phyloP scores from a whole-genome alignment of 225 moss, liverwort and hornwort species.

The Lunularia cruciata region DNA sequence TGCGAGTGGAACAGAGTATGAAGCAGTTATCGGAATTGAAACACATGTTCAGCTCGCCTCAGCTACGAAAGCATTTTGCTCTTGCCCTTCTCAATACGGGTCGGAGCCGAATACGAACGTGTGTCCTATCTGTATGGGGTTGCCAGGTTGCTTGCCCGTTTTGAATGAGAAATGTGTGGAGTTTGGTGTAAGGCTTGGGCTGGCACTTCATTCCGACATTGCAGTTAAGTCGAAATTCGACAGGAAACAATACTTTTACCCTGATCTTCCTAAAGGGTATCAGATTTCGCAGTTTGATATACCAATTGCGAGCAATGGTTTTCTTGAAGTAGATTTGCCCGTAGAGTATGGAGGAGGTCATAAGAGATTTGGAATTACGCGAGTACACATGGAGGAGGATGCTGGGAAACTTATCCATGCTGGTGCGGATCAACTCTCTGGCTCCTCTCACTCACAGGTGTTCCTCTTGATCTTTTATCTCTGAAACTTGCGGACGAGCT shows the following conservation, averaged over 20 bases:
- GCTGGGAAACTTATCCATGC: slow-evolving; percentile 96
- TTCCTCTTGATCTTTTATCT: slow-evolving; percentile 5
- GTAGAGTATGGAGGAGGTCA: slow-evolving; percentile 89
- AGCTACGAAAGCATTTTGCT: slow-evolving; percentile 86
- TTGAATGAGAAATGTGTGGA: slow-evolving; percentile 80
- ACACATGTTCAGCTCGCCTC: slow-evolving; percentile 92
- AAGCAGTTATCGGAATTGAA: slow-evolving; percentile 95
- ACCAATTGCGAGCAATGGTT: slow-evolving; percentile 83
- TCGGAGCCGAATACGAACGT: slow-evolving; percentile 87
- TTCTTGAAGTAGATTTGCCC: slow-evolving; percentile 78
- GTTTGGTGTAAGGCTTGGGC: slow-evolving; percentile 80
- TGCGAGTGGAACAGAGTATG: slow-evolving; percentile 51
- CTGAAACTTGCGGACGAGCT: too few species aligned
- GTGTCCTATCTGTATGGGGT: slow-evolving; percentile 94
- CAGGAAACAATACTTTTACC: slow-evolving; percentile 98
- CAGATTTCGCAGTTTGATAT: slow-evolving; percentile 95
- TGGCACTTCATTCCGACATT: slow-evolving; percentile 73
- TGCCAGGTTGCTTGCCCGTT: slow-evolving; percentile 90
- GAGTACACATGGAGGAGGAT: slow-evolving; percentile 98
- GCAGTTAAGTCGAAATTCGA: slow-evolving; percentile 89
- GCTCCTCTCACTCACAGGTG: slow-evolving; percentile 90
- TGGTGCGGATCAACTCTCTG: slow-evolving; percentile 84
- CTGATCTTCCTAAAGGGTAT: slow-evolving; percentile 95
- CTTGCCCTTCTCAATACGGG: slow-evolving; percentile 83
- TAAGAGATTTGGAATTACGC: slow-evolving; percentile 75